phyloP scores from a whole-genome alignment of 805 yeast species.

The Grigorovia transvaalensis region DNA sequence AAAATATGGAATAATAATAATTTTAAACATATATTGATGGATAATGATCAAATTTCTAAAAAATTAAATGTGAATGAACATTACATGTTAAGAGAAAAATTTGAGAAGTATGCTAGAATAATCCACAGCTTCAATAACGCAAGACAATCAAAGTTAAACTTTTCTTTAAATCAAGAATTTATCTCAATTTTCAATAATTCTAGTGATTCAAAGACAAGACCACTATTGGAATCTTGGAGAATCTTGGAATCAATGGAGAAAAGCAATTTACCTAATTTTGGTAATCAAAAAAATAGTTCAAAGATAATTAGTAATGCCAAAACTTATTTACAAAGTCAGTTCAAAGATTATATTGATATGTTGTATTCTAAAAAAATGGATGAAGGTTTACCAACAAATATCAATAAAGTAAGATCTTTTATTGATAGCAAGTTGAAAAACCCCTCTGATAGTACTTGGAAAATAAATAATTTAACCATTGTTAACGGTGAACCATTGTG shows the following conservation, averaged over 20 bases:
- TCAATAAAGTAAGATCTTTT: slow-evolving; percentile 61
- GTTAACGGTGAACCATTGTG: slow-evolving; percentile 87
- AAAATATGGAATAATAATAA: slow-evolving; percentile 1
- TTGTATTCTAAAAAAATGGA: slow-evolving; percentile 43
- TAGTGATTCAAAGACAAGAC: slow-evolving; percentile 55
- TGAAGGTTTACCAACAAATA: slow-evolving; percentile 62
- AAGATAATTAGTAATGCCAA: slow-evolving; percentile 46
- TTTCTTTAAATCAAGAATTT: slow-evolving; percentile 50
- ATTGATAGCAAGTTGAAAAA: slow-evolving; percentile 37
- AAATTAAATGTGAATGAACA: slow-evolving; percentile 36
- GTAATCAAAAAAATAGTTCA: slow-evolving; percentile 10
- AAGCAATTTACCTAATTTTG: background rate
- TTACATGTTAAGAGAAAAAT: slow-evolving; percentile 38
- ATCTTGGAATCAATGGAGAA: slow-evolving; percentile 38
- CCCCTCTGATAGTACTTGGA: slow-evolving; percentile 37
- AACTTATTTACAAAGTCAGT: slow-evolving; percentile 62
- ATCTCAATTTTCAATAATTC: slow-evolving; percentile 44
- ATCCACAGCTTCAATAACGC: slow-evolving; percentile 62
- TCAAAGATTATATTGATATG: slow-evolving; percentile 60
- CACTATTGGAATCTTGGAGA: slow-evolving; percentile 64
- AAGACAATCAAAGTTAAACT: slow-evolving; percentile 40
- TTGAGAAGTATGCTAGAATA: slow-evolving; percentile 65
- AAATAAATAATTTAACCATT: slow-evolving; percentile 43
- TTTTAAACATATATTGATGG: slow-evolving; percentile 12
- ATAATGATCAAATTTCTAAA: slow-evolving; percentile 25